Percentiles rank a stretch among this genome's conserved stretches.
Evolutionary conservation across 164 flowering plant genomes (phyloP).

Genomic region (Piper betle): DNA sequence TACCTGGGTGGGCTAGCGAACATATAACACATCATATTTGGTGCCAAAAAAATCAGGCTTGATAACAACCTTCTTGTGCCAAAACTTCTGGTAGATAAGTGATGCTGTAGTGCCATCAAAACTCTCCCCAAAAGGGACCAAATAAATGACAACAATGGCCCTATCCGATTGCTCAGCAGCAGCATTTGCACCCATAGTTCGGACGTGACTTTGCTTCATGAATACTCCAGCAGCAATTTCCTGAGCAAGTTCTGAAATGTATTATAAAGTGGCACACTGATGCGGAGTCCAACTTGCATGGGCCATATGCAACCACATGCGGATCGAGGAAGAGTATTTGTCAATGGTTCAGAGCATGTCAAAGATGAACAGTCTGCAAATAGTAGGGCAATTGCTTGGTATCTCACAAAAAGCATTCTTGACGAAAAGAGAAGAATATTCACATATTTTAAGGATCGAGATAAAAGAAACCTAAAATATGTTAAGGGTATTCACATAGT

Average conservation of each 20-base stretch:
- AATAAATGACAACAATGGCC: slow-evolving; percentile 45
- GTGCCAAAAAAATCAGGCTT: slow-evolving; percentile 38
- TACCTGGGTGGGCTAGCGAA: slow-evolving; percentile 71
- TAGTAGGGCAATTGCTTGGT: not conserved
- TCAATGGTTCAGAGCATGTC: slow-evolving; percentile 46
- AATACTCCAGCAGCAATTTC: slow-evolving; percentile 66
- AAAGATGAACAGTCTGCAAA: slow-evolving; percentile 54
- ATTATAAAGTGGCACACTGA: slow-evolving; percentile 54
- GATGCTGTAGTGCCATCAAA: slow-evolving; percentile 58
- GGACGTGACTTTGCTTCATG: slow-evolving; percentile 67
- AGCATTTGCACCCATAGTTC: slow-evolving; percentile 66
- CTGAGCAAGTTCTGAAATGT: slow-evolving; percentile 58
- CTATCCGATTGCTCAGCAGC: slow-evolving; percentile 51
- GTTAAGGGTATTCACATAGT: not conserved
- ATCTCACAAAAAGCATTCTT: not conserved
- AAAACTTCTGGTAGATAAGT: slow-evolving; percentile 43
- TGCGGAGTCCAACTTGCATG: slow-evolving; percentile 60
- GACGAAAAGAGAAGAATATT: not conserved
- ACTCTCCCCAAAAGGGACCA: slow-evolving; percentile 51
- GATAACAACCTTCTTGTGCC: slow-evolving; percentile 45
- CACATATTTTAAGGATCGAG: not conserved
- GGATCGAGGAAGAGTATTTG: slow-evolving; percentile 70
- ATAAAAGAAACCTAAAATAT: not conserved
- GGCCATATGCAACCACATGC: slow-evolving; percentile 74
- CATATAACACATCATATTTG: slow-evolving; percentile 55